Base-by-base conservation (phyloP, 2,329 filamentous ascomycete genomes). In the Raffaelea arxii region DNA sequence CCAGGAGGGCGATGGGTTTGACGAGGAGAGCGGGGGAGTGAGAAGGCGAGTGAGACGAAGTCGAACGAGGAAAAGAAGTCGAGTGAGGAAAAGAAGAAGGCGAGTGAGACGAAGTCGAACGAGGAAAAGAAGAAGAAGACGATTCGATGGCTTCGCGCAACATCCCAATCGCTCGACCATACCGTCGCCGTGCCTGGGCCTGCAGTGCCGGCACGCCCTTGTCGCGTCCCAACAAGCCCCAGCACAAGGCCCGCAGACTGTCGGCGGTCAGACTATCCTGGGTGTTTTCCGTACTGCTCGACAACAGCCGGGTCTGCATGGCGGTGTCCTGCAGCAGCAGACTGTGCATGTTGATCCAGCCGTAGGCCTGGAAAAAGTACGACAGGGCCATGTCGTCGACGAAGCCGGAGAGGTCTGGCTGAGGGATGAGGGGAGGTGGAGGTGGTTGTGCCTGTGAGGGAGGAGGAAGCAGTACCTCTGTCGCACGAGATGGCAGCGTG, bases 291-390 rank as follows among this genome's bases (percentile, higher is more conserved):
- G n/a, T n/a, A n/a, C n/a, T n/a, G n/a, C n/a, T n/a, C n/a, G n/a
- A n/a, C n/a, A n/a, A n/a, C 25, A 57, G 51, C 14, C 50, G 47
- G 41, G 46, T 42, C 12, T 51, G 54, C 25, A 56, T 45, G 11
- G 52, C 41, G 6, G 49, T 36, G 43, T 58, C 55, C 25, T 57
- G 54, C 24, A 58, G 44, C 42, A 59, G 48, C 10, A 57, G 51
- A 38, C 56, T 59, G 51, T 56, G 55, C 51, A 59, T 56, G 48
- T 56, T 56, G 47, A 57, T 57, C 57, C 57, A 59, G 32, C 56
- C 53, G 25, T 58, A 58, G 10, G 57, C 51, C 18, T 54, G 49
- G 37, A 58, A 59, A 44, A 59, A 56, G 53, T 58, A 57, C 32
- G 54, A 54, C 19, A 56, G 52, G 3, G 57, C 50, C 48, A 58